Evolutionary conservation across 345 rosid species (phyloP), one percentile per base, ranked within the genome.

Genomic region (Gossypium australe): DNA sequence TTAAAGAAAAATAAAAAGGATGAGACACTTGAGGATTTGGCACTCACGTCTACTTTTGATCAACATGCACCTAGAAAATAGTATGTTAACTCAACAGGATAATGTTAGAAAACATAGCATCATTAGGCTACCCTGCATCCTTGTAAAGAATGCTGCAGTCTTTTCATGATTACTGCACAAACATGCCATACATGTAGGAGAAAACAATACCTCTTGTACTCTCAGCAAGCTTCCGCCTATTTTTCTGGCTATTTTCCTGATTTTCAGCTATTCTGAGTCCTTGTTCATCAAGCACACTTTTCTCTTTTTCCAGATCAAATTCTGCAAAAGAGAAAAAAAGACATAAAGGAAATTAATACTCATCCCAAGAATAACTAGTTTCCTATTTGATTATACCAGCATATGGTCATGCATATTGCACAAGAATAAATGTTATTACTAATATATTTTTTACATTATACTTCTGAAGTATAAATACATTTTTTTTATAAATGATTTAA

Each of bases 171-270:
- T 24, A 47, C 20, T 13, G 10, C 3, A 67, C 3, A 67, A 17
- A 22, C 71, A 67, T 22, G 34, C 34, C 66, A 61, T 16, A 25
- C 27, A 66, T 3, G 47, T 38, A 18, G 73, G 51, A 29, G 18
- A 2, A 11, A 22, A 72, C 16, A 70, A 73, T 85, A 95, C 99
- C 98, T 87, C 97, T 87, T 4, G 98, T 95, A 88, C 91, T 95
- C 87, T 93, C 99, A 41, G 98, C 99, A 80, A 95, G 99, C 80
- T 93, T 95, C 55, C 99, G 87, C 43, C 98, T 86, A 78, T 95
- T 95, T 78, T 90, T 91, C 78, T 88, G 97, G 79, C 99, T 93
- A 82, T 90, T 91, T 79, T 95, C 98, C 86, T 95, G 97, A 79
- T 90, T 95, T 80, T 95, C 99, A 80, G 94, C 99, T 76, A 95